phyloP scores from a whole-genome alignment of 2,329 filamentous ascomycete species.

The Colletotrichum godetiae region DNA sequence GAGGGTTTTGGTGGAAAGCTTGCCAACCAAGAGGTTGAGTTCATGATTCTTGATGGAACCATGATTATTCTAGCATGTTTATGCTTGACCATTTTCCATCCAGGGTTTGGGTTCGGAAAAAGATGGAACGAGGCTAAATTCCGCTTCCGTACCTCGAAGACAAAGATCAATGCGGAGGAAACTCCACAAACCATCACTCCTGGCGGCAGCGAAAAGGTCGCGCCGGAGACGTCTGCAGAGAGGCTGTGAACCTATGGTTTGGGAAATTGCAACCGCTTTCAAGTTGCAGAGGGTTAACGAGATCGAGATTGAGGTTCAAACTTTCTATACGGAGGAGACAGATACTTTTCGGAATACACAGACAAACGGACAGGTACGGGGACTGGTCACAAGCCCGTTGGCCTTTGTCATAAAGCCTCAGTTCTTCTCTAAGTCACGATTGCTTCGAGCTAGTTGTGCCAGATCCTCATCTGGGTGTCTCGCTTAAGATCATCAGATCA shows the following conservation, averaged over 20 bases:
- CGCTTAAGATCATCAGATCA: too few species aligned
- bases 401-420: too few species aligned
- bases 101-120: background rate
- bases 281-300: background rate
- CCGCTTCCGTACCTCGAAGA: background rate
- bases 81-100: constrained; percentile 8
- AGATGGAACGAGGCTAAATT: constrained; percentile 20
- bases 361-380: too few species aligned
- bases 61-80: constrained; percentile 9
- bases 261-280: too few species aligned
- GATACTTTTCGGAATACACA: background rate
- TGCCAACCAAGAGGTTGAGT: constrained; percentile 14
- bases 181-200: background rate
- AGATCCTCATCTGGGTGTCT: too few species aligned
- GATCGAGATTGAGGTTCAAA: background rate
- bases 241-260: background rate
- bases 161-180: background rate
- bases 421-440: too few species aligned
- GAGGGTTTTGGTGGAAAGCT: constrained; percentile 7
- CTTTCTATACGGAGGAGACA: background rate
- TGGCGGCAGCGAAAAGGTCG: background rate
- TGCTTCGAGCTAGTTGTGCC: too few species aligned
- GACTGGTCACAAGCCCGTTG: background rate
- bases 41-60: constrained; percentile 10
- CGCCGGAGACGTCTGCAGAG: background rate